Evolutionary conservation across 225 moss, liverwort and hornwort species (phyloP).

Genomic region (Thuidium tamariscinum): DNA sequence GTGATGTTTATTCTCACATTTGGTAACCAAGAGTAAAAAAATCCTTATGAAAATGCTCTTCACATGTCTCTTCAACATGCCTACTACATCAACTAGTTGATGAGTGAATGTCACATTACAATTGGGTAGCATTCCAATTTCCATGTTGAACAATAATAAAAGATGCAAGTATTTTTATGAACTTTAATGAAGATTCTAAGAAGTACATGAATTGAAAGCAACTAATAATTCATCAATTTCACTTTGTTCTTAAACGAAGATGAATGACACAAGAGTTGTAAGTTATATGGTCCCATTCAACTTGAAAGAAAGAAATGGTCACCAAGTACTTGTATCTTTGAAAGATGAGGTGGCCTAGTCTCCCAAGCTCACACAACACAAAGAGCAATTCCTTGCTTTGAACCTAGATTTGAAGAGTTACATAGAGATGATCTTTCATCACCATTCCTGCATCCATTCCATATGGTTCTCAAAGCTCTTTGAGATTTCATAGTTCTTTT

Average conservation of each 20-base stretch:
- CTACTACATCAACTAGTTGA: background rate
- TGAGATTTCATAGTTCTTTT: background rate
- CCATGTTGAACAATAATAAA: background rate
- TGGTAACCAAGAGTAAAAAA: background rate
- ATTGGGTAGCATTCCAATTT: background rate
- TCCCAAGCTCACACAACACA: background rate
- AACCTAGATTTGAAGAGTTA: constrained; percentile 1
- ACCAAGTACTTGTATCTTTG: background rate
- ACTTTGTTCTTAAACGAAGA: no score
- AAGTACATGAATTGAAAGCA: no score
- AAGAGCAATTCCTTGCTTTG: background rate
- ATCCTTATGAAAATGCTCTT: background rate
- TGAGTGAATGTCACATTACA: background rate
- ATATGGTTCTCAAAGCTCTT: background rate
- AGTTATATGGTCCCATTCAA: background rate
- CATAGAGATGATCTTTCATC: background rate
- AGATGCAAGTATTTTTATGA: background rate
- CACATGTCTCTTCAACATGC: background rate
- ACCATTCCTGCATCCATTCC: background rate
- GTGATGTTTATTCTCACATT: background rate
- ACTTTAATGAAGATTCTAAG: background rate
- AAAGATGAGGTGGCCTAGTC: background rate
- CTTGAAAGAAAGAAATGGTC: background rate
- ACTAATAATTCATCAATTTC: background rate
- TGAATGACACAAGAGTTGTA: background rate